A percentile compares a stretch with the other conserved stretches of the same genome.
phyloP scores from a whole-genome alignment of 768 basidiomycete species.

The Agaricus sinodeliciosus region DNA sequence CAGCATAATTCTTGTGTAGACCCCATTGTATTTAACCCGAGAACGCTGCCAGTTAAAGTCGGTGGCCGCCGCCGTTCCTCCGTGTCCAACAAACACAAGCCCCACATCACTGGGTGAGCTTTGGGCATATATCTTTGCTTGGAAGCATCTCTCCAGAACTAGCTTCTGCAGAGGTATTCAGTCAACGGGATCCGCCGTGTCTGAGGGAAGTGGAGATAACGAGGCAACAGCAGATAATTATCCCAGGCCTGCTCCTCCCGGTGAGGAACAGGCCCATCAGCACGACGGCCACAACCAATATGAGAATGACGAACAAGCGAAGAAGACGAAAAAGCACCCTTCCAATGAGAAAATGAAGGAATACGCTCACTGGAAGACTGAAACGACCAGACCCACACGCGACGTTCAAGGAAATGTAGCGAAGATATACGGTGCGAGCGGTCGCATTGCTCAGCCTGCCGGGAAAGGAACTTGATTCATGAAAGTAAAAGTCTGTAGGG shows the following conservation, averaged over 20 bases:
- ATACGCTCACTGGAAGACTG: constrained; percentile 37
- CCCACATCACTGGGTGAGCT: constrained; percentile 10
- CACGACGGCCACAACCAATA: constrained; percentile 22
- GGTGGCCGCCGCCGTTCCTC: constrained; percentile 18
- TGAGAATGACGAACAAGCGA: constrained; percentile 40
- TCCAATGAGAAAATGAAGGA: constrained; percentile 41
- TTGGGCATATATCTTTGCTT: not conserved
- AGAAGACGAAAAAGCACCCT: constrained; percentile 43
- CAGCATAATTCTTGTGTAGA: too few relatives aligned
- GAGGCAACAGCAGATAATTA: constrained; percentile 26
- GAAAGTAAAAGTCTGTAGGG: constrained; percentile 11
- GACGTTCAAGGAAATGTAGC: constrained; percentile 25
- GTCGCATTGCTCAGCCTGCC: constrained; percentile 52
- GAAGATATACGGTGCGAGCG: constrained; percentile 35
- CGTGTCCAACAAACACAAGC: constrained; percentile 7
- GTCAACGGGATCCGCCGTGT: constrained; percentile 5
- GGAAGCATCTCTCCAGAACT: not conserved
- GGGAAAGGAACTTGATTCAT: constrained; percentile 33
- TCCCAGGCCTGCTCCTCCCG: constrained; percentile 42
- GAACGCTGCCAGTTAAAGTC: constrained; percentile 19
- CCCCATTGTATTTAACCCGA: too few relatives aligned
- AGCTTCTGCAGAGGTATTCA: not conserved
- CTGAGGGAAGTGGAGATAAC: constrained; percentile 23
- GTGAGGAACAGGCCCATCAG: constrained; percentile 21
- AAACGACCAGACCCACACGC: constrained; percentile 43